Percentiles rank a stretch among this genome's conserved stretches.
phyloP scores from a whole-genome alignment of 1,139 yeast genomes.

The Candida albicans region DNA sequence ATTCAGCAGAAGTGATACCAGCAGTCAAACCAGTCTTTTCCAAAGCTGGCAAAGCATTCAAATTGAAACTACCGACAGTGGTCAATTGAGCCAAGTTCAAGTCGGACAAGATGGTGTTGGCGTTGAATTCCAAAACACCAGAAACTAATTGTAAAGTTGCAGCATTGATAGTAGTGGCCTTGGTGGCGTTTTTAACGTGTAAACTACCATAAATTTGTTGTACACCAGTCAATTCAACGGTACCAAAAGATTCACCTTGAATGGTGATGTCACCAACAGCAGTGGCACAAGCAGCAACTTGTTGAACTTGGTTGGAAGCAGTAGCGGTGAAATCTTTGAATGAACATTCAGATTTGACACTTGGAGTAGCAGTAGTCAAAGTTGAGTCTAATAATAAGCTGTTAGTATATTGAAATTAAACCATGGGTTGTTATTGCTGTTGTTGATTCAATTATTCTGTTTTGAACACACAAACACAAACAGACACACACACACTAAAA shows the following conservation, averaged over 20 bases:
- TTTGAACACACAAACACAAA: no score
- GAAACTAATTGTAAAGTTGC: constrained; percentile 75
- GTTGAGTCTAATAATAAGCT: constrained; percentile 39
- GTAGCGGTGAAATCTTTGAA: constrained; percentile 64
- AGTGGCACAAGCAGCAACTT: constrained; percentile 71
- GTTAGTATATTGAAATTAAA: constrained; percentile 5
- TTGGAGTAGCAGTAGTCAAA: constrained; percentile 50
- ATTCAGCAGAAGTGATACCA: constrained; percentile 74
- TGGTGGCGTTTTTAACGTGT: constrained; percentile 62
- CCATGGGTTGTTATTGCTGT: no score
- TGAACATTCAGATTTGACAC: constrained; percentile 57
- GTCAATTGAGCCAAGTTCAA: constrained; percentile 77
- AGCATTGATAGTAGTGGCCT: constrained; percentile 66
- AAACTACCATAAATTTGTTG: constrained; percentile 77
- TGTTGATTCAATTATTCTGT: not conserved
- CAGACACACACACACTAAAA: no score
- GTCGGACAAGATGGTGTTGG: constrained; percentile 65
- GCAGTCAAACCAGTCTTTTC: constrained; percentile 64
- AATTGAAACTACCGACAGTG: constrained; percentile 76
- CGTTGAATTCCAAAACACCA: constrained; percentile 62
- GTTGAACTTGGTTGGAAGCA: constrained; percentile 75
- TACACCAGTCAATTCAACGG: constrained; percentile 56
- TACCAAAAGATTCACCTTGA: constrained; percentile 55
- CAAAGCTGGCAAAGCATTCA: constrained; percentile 85
- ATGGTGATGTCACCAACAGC: constrained; percentile 78